phyloP scores from a whole-genome alignment of 2,329 filamentous ascomycete genomes.

The Scytalidium sp. region DNA sequence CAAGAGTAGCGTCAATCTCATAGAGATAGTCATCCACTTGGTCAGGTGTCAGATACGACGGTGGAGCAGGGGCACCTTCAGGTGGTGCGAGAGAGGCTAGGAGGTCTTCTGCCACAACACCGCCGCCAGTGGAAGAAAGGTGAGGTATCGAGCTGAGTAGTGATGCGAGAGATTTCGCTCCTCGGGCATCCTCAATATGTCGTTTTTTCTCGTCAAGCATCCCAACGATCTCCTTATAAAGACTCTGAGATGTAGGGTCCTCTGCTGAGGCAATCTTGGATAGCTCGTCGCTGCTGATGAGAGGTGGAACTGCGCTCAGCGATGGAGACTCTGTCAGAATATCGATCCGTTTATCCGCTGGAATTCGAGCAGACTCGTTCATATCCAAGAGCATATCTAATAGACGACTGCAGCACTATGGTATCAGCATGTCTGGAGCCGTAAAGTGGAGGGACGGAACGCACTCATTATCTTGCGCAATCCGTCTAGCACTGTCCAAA shows the following conservation, averaged over 20 bases:
- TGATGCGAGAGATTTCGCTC: constrained; percentile 23
- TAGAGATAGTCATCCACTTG: constrained; percentile 74
- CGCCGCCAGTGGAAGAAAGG: constrained; percentile 11
- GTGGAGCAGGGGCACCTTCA: constrained; percentile 51
- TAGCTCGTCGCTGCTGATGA: constrained; percentile 23
- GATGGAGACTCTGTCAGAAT: constrained; percentile 40
- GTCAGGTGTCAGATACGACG: constrained; percentile 64
- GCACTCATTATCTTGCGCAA: constrained; percentile 92
- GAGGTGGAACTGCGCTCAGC: constrained; percentile 18
- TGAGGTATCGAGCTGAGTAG: constrained; percentile 24
- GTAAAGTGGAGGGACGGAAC: constrained; percentile 25
- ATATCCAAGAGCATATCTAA: constrained; percentile 87
- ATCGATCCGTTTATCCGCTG: constrained; percentile 71
- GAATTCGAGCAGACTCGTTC: constrained; percentile 79
- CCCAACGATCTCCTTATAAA: constrained; percentile 21
- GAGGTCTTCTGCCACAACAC: constrained; percentile 27
- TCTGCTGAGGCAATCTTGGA: constrained; percentile 13
- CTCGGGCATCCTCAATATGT: constrained; percentile 9
- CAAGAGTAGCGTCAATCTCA: constrained; percentile 44
- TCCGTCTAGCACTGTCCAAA: constrained; percentile 73
- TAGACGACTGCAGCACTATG: constrained; percentile 62
- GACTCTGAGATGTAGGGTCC: constrained; percentile 21
- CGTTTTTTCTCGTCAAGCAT: constrained; percentile 20
- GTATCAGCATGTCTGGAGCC: constrained; percentile 4
- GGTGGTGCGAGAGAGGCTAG: constrained; percentile 32